Percentiles rank a stretch among this genome's conserved stretches.
phyloP scores from a whole-genome alignment of 2,329 filamentous ascomycete species.

The Chaetothyriales sp. region DNA sequence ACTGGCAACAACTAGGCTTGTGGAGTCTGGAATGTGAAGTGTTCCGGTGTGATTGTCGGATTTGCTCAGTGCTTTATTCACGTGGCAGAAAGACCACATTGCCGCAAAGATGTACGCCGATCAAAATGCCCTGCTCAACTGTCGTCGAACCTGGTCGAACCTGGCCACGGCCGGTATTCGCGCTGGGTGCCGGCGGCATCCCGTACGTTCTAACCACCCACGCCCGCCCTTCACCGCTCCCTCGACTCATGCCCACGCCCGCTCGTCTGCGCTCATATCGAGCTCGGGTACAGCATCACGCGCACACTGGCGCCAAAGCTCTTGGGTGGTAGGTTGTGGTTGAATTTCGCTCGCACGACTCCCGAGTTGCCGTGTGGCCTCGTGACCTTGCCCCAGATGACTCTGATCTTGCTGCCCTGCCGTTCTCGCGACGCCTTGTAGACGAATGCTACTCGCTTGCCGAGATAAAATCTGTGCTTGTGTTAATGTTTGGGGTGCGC shows the following conservation, averaged over 20 bases:
- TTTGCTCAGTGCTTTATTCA: too few relatives aligned
- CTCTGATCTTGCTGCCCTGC: slow-evolving; percentile 93
- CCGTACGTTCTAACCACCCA: too few relatives aligned
- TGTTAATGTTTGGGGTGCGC: slow-evolving; percentile 1
- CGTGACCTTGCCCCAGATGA: slow-evolving; percentile 99
- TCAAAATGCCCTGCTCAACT: too few relatives aligned
- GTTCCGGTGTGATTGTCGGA: too few relatives aligned
- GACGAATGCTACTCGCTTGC: slow-evolving; percentile 98
- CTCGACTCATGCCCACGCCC: not conserved
- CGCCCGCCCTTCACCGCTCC: not conserved
- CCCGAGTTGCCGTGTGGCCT: slow-evolving; percentile 95
- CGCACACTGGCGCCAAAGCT: slow-evolving; percentile 92
- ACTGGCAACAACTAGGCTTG: too few relatives aligned
- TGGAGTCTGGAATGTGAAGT: too few relatives aligned
- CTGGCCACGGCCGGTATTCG: too few relatives aligned
- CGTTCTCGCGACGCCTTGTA: slow-evolving; percentile 93
- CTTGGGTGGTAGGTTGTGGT: slow-evolving; percentile 87
- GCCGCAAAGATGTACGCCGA: too few relatives aligned
- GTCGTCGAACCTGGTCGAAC: too few relatives aligned
- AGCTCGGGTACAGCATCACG: slow-evolving; percentile 96
- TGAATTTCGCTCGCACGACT: slow-evolving; percentile 95
- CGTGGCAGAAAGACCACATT: too few relatives aligned
- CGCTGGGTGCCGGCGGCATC: too few relatives aligned
- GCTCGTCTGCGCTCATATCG: slow-evolving; percentile 48
- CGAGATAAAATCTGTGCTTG: slow-evolving; percentile 65